A percentile compares a stretch with the other conserved stretches of the same genome.
These are phyloP conservation scores for Litchi chinensis DNA, from an alignment of 345 rosid species.

Conservation along the genomic window DNA sequence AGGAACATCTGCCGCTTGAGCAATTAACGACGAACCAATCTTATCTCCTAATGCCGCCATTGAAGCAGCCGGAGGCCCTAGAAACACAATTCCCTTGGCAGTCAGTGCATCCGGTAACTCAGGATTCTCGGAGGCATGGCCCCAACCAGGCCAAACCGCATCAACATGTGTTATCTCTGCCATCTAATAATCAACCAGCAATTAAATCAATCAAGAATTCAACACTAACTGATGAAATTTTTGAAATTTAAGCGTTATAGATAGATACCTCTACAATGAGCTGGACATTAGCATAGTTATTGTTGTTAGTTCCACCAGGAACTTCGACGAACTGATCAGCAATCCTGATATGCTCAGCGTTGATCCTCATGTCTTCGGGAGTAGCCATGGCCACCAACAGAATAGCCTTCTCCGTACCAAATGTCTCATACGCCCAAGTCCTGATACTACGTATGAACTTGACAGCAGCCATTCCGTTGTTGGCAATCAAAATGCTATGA, in stretches of 20 bases:
- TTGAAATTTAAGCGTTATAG: too few species aligned
- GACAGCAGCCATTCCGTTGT: conserved; percentile 99
- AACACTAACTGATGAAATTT: not conserved
- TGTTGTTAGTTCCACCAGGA: conserved; percentile 99
- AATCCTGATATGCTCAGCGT: conserved; percentile 96
- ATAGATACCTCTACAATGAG: conserved; percentile 93
- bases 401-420: conserved; percentile 93
- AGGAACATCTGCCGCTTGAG: conserved; percentile 99
- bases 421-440: conserved; percentile 98
- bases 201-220: conserved; percentile 9
- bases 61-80: conserved; percentile 88
- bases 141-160: conserved; percentile 99
- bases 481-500: conserved; percentile 89
- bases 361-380: conserved; percentile 99
- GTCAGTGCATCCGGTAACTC: conserved; percentile 88
- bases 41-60: conserved; percentile 99
- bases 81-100: conserved; percentile 89
- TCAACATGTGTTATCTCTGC: conserved; percentile 97
- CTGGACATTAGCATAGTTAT: conserved; percentile 98
- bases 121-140: conserved; percentile 99
- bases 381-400: conserved; percentile 99
- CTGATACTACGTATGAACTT: conserved; percentile 95
- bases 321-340: conserved; percentile 99
- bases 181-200: conserved; percentile 64
- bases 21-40: conserved; percentile 98